Evolutionary conservation across 352 stramenopile species (phyloP).

Genomic region (Plasmopara muralis): DNA sequence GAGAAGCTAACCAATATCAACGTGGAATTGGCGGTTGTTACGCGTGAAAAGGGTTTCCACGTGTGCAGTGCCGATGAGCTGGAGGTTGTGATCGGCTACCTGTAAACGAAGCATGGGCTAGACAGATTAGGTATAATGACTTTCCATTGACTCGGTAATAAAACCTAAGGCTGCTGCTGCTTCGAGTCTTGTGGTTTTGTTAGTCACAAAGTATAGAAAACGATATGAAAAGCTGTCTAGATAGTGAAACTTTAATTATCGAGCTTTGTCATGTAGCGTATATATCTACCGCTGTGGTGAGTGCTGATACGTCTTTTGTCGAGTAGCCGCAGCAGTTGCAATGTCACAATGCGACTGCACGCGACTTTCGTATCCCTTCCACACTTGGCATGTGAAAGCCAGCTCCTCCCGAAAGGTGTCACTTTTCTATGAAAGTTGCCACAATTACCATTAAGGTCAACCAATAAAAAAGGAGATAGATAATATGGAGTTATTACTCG

Average conservation of each 20-base stretch:
- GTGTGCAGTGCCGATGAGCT: slow-evolving; percentile 92
- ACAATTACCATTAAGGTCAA: background rate
- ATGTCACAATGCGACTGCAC: slow-evolving; percentile 65
- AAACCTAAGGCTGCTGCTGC: too few species aligned
- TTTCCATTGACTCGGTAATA: background rate
- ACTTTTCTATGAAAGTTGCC: slow-evolving; percentile 45
- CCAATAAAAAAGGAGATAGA: background rate
- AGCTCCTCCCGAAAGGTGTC: slow-evolving; percentile 68
- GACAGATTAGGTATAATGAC: background rate
- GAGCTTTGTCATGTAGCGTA: too few species aligned
- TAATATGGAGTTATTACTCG: background rate
- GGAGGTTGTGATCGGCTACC: slow-evolving; percentile 81
- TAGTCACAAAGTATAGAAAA: too few species aligned
- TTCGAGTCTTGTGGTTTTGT: too few species aligned
- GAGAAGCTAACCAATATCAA: slow-evolving; percentile 98
- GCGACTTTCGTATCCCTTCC: slow-evolving; percentile 77
- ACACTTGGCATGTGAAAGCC: slow-evolving; percentile 68
- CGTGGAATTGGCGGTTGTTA: slow-evolving; percentile 97
- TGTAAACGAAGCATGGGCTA: slow-evolving; percentile 33
- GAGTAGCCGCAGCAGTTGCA: slow-evolving; percentile 12
- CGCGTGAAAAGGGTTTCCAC: slow-evolving; percentile 93
- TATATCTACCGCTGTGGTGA: too few species aligned
- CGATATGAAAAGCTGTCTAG: too few species aligned
- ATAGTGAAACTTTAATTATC: too few species aligned
- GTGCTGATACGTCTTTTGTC: too few species aligned